Evolutionary conservation across 108 stramenopile species (phyloP).

Genomic region (Bacterosira constricta): DNA sequence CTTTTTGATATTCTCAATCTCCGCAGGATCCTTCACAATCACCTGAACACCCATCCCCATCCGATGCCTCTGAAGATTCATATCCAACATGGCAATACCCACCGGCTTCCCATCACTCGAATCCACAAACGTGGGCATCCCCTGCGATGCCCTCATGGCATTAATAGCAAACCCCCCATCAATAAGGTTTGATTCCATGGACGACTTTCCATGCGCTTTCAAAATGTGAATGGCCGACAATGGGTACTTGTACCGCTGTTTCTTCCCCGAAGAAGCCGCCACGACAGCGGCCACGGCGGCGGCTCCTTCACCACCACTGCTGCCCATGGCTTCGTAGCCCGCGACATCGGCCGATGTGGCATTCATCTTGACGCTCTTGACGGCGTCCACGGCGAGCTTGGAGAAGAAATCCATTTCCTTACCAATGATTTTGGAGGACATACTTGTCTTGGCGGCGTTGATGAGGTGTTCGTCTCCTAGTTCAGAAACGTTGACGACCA

Average conservation of each 20-base stretch:
- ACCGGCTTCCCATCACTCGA: conserved; percentile 53
- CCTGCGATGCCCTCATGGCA: conserved; percentile 93
- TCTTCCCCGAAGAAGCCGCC: conserved; percentile 22
- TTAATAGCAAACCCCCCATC: conserved; percentile 96
- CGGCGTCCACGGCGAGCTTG: conserved; percentile 95
- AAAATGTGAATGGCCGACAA: conserved; percentile 97
- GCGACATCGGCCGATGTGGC: conserved; percentile 56
- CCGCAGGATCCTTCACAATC: conserved; percentile 87
- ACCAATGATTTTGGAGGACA: conserved; percentile 98
- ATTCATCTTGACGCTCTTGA: conserved; percentile 87
- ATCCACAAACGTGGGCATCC: conserved; percentile 94
- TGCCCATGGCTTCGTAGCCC: conserved; percentile 53
- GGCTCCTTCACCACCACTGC: not conserved
- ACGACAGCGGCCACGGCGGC: not conserved
- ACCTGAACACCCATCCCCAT: conserved; percentile 99
- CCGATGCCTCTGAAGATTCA: conserved; percentile 98
- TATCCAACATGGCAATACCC: conserved; percentile 98
- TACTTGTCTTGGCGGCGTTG: conserved; percentile 94
- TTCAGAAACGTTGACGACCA: conserved; percentile 85
- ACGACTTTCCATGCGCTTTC: conserved; percentile 98
- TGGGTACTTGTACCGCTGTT: conserved; percentile 85
- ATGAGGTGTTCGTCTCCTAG: conserved; percentile 90
- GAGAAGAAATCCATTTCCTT: conserved; percentile 95
- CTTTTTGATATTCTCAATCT: conserved; percentile 96
- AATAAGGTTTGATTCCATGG: conserved; percentile 91